These are phyloP conservation scores for Detonula confervacea DNA, from an alignment of 352 stramenopile species.

Conservation along the genomic window DNA sequence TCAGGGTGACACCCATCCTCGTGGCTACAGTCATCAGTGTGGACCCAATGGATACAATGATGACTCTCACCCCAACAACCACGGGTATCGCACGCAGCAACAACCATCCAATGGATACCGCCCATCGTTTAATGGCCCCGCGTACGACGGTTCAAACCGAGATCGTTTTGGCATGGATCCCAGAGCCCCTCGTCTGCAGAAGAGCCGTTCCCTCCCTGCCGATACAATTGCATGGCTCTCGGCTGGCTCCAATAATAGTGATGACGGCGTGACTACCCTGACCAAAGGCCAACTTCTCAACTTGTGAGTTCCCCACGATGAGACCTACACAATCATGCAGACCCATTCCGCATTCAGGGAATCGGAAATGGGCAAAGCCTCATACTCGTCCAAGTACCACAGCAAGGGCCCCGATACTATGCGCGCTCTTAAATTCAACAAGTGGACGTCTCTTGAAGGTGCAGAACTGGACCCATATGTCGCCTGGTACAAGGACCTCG, in stretches of 20 bases:
- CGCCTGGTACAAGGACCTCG: not conserved
- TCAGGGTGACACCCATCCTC: no score
- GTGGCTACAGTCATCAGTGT: no score
- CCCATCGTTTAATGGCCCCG: not conserved
- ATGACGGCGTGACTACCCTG: not conserved
- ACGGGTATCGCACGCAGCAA: no score
- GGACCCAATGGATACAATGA: no score
- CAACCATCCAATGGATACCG: not conserved
- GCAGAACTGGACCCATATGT: no score
- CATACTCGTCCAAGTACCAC: not conserved
- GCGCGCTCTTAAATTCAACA: not conserved
- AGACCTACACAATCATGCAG: not conserved
- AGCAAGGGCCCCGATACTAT: not conserved
- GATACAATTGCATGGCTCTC: not conserved
- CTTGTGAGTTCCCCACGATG: not conserved
- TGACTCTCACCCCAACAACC: no score
- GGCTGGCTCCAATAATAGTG: not conserved
- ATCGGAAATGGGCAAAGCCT: not conserved
- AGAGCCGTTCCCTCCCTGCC: not conserved
- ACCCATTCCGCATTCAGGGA: not conserved
- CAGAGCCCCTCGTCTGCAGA: not conserved
- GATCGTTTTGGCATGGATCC: no score
- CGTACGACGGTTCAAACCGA: no score
- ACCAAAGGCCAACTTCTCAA: not conserved
- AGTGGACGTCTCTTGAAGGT: no score